A percentile compares a stretch with the other conserved stretches of the same genome.
Evolutionary conservation across 805 yeast genomes (phyloP).

Genomic region (Kregervanrija pseudodelftensis): DNA sequence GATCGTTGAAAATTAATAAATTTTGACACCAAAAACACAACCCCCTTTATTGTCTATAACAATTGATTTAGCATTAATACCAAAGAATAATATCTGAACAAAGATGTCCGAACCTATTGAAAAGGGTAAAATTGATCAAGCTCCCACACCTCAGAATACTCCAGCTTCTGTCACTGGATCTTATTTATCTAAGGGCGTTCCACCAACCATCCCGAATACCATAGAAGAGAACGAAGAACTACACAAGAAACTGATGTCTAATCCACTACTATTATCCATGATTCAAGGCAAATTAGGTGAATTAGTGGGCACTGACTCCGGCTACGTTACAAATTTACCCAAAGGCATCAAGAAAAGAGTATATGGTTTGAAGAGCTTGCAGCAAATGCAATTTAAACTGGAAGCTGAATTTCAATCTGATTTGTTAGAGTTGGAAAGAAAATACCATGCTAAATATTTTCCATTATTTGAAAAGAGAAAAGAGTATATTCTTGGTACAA

Average conservation of each 20-base stretch:
- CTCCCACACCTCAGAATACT: conserved; percentile 98
- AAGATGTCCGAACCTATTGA: too few species aligned
- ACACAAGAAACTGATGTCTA: conserved; percentile 40
- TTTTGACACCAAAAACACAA: too few species aligned
- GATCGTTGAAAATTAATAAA: too few species aligned
- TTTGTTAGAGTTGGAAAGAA: conserved; percentile 77
- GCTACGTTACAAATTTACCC: conserved; percentile 76
- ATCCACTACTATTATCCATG: conserved; percentile 77
- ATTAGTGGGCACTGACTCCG: conserved; percentile 79
- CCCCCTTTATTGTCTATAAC: too few species aligned
- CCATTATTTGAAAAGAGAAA: conserved; percentile 74
- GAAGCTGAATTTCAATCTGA: conserved; percentile 92
- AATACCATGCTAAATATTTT: conserved; percentile 60
- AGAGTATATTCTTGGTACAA: conserved; percentile 60
- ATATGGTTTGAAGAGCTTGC: conserved; percentile 74
- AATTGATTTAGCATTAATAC: too few species aligned
- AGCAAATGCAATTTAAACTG: conserved; percentile 68
- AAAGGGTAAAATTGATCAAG: conserved; percentile 29
- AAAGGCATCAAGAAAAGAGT: conserved; percentile 67
- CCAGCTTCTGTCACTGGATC: conserved; percentile 83
- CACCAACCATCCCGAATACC: conserved; percentile 58
- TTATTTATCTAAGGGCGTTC: conserved; percentile 49
- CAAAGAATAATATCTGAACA: too few species aligned
- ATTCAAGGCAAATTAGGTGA: conserved; percentile 84
- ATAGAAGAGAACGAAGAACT: conserved; percentile 59